Base-by-base conservation (phyloP, 2,329 filamentous ascomycete genomes). In the Paracorniculantispora psalliotae region DNA sequence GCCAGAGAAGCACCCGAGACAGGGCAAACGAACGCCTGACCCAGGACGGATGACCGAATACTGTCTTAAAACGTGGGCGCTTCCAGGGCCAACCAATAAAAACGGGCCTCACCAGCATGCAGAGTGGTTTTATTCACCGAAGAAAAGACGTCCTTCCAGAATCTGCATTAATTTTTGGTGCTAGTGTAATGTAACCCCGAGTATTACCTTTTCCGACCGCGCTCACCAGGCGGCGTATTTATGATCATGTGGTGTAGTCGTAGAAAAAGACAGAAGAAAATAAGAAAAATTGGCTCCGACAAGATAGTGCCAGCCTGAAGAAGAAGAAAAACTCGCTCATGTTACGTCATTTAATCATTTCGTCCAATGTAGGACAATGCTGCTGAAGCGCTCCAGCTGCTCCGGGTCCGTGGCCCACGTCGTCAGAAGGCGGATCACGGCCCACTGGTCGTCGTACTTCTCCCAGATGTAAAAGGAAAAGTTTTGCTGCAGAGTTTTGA, bases 381-480 rank as follows among this genome's bases (percentile, higher is more conserved):
- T 50, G 30, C 67, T 64, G 30, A 76, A 76, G 23, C 64, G 69
- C 23, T 79, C 74, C 13, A 81, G 68, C 67, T 79, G 70, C 17
- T 65, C 60, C 3, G 63, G 63, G 15, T 79, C 75, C 4, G 79
- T 81, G 9, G 79, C 78, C 79, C 79, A 81, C 0, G 78, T 80
- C 1, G 79, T 81, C 28, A 81, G 66, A 51, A 81, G 64, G 9
- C 79, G 70, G 4, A 81, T 71, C 4, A 79, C 73, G 0, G 73
- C 73, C 49, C 68, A 64, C 8, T 69, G 71, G 56, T 75, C 70
- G 0, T 72, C 72, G 25, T 69, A 65, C 59, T 73, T 72, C 39
- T 81, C 77, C 79, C 79, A 80, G 0, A 75, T 71, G 61, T 81
- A 79, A 55, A 81, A 81, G 1, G 66, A 64, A 59, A 79, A 81